phyloP scores from a whole-genome alignment of 2,329 filamentous ascomycete genomes.

The Diplodia scrobiculata region DNA sequence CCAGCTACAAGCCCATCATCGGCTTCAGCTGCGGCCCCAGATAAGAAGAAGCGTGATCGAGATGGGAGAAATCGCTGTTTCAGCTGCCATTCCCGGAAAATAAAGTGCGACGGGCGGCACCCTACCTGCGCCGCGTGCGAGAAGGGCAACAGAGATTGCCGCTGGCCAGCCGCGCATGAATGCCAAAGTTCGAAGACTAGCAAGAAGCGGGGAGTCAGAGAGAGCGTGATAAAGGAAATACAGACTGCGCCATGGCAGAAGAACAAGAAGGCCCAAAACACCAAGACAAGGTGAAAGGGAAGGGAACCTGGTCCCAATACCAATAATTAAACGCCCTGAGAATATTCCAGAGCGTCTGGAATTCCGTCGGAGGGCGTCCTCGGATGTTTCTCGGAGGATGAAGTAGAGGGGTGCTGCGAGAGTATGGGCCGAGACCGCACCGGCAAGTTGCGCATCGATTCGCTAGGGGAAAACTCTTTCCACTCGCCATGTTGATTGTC shows the following conservation, averaged over 20 bases:
- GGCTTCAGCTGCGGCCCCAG: background rate
- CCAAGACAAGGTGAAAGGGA: background rate
- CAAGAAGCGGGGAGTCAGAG: background rate
- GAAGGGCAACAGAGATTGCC: background rate
- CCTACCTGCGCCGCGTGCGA: conserved; percentile 5
- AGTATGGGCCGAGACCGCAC: background rate
- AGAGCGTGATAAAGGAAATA: background rate
- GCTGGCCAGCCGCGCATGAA: background rate
- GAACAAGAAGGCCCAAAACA: background rate
- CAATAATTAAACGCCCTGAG: background rate
- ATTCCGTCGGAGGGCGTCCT: background rate
- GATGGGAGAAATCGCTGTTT: background rate
- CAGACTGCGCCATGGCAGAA: background rate
- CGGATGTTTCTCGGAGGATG: background rate
- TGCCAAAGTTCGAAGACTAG: background rate
- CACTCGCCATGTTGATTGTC: background rate
- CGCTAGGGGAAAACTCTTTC: background rate
- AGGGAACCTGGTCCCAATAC: background rate
- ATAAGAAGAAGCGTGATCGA: background rate
- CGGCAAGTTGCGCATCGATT: background rate
- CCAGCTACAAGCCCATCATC: background rate
- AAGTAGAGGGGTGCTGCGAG: background rate
- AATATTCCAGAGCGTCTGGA: background rate
- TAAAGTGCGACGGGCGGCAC: conserved; percentile 14
- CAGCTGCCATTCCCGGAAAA: background rate